Evolutionary conservation across 1,284 basidiomycete genomes (phyloP), one percentile per base, ranked within the genome.

Genomic region (Tylopilus sp.): DNA sequence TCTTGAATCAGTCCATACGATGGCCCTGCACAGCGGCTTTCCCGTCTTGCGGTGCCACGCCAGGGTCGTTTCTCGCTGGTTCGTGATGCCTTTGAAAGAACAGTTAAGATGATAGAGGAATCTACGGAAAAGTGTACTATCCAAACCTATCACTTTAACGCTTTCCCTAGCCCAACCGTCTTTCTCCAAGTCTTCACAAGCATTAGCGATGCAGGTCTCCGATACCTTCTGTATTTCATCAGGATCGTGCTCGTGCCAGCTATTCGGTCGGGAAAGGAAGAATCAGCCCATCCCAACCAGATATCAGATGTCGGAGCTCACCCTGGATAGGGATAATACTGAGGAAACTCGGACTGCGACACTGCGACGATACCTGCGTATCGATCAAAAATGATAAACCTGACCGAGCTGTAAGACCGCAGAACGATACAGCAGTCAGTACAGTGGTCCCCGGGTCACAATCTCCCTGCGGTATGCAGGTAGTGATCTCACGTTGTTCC

Each of bases 231-330:
- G 82, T 59, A 98, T 89, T 65, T 95, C 92, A 41, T 80, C 74
- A 1, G 92, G 82, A 64, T 97, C 88, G 68, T 99, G 97, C 58
- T 96, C 94, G 68, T 98, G 96, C 96, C 96, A 98, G 84, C 91
- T 58, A 50, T 36, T 13, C 29, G 2, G 18, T 41, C 23, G 13
- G 7, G 15, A 41, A n/a, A 28, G 6, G 13, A 8, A 16, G 39
- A 18, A 28, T 39, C 6, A 39, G 11, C 19, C 25, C 2, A 35
- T 37, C 11, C 34, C 12, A 36, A 13, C 19, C 11, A 19, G 26
- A 19, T 8, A 25, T 35, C 26, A 36, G 36, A 47, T 25, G 29
- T 30, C 30, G 19, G 42, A 29, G 70, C 79, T 57, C 54, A 86
- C 86, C 92, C 90, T 6, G 92, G 90, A 61, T 91, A 75, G 3